A percentile compares a stretch with the other conserved stretches of the same genome.
phyloP scores from a whole-genome alignment of 176 grass and related monocot genomes.

The Thalia dealbata region DNA sequence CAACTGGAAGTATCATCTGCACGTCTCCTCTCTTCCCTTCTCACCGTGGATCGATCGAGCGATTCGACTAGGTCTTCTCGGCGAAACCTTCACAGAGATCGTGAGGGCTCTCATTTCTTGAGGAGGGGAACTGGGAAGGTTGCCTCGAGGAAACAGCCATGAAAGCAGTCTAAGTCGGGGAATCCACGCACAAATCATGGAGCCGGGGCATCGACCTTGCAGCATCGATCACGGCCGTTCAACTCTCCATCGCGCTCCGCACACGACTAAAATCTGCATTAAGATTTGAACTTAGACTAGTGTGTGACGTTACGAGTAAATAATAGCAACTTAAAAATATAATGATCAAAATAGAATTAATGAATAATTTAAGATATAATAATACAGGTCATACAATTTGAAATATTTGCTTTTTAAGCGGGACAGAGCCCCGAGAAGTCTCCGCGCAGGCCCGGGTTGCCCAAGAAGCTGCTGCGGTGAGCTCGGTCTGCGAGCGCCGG shows the following conservation, averaged over 20 bases:
- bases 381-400: too few relatives aligned
- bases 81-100: slow-evolving; percentile 17
- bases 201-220: too few relatives aligned
- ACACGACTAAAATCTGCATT: background rate
- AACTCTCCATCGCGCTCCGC: background rate
- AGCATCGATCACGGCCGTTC: background rate
- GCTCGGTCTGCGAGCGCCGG: slow-evolving; percentile 34
- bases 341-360: too few relatives aligned
- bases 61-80: background rate
- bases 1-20: slow-evolving; percentile 57
- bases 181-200: background rate
- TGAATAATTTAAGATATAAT: too few relatives aligned
- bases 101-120: slow-evolving; percentile 18
- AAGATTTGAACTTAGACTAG: too few relatives aligned
- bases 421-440: slow-evolving; percentile 29
- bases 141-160: background rate
- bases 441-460: slow-evolving; percentile 55
- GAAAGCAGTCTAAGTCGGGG: slow-evolving; percentile 44
- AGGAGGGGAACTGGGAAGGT: slow-evolving; percentile 24
- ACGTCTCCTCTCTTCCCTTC: background rate
- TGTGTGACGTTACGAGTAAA: too few relatives aligned
- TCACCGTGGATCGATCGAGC: background rate
- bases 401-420: too few relatives aligned
- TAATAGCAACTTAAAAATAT: too few relatives aligned
- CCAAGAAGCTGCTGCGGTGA: slow-evolving; percentile 57